Evolutionary conservation across 768 basidiomycete species (phyloP), one percentile per base, ranked within the genome.

Genomic region (Chlorophyllum brunneum): DNA sequence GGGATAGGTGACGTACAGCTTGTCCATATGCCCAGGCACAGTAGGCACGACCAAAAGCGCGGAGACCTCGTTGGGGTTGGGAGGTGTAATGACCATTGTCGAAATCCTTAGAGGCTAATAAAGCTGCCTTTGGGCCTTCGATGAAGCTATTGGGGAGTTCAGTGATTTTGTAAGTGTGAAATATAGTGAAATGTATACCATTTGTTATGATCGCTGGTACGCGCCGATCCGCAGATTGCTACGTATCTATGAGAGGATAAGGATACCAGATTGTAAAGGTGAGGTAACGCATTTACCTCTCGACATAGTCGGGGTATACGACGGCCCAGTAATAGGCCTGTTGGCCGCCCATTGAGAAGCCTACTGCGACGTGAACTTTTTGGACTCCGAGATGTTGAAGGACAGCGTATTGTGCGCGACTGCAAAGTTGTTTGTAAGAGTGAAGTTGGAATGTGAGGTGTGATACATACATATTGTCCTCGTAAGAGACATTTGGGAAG

Each of bases 341-440:
- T 59, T 81, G 81, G 2, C 73, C 82, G 48, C 80, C 80, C 82
- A 83, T 83, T 3, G 79, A 80, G 56, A 81, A 81, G 2, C 81
- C 81, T 18, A 81, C 66, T 23, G 75, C 78, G 24, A 73, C 70
- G 50, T 66, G 73, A 1, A 77, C 63, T 54, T 76, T 73, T 53
- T 69, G 62, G 5, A 82, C 60, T 6, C 70, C 72, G 24, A 81
- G 70, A 40, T 77, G 68, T 27, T 75, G 78, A 16, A 82, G 69
- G 16, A 83, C 78, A 18, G 72, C 67, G 57, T 80, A 68, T 58
- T 83, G 81, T 11, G 80, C 80, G 36, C 74, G 79, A 48, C 80
- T 81, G 51, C 7, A 26, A 2, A 44, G 11, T 8, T 16, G 18
- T 13, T 36, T 11, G 15, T 8, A 11, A 18, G 22, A 9, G 44